phyloP scores from a whole-genome alignment of 1,139 yeast species.

The Blastobotrys petasosporus region DNA sequence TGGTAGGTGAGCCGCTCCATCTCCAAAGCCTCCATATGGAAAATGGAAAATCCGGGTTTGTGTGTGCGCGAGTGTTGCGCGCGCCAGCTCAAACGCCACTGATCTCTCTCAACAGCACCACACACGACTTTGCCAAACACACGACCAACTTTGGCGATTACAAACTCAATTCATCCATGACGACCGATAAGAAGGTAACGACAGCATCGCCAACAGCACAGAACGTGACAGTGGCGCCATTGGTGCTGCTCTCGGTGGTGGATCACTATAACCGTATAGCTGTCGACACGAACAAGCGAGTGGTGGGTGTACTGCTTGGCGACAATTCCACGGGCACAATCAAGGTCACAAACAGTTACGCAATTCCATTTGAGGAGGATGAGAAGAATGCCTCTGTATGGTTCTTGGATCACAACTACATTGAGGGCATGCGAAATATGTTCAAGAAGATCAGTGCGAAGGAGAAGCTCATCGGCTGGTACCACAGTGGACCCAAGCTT shows the following conservation, averaged over 20 bases:
- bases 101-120: too few species aligned
- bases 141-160: too few species aligned
- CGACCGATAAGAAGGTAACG: constrained; percentile 1
- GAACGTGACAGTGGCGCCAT: constrained; percentile 88
- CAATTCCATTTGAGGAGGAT: constrained; percentile 95
- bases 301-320: constrained; percentile 90
- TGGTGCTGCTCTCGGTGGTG: constrained; percentile 87
- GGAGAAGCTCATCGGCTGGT: constrained; percentile 96
- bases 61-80: too few species aligned
- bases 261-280: constrained; percentile 91
- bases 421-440: constrained; percentile 97
- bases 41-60: too few species aligned
- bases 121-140: too few species aligned
- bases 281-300: constrained; percentile 66
- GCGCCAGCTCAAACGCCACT: too few species aligned
- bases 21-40: too few species aligned
- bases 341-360: constrained; percentile 44
- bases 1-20: too few species aligned
- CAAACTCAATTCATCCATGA: too few species aligned
- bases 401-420: constrained; percentile 95
- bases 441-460: constrained; percentile 95
- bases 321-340: constrained; percentile 45
- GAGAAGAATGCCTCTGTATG: constrained; percentile 89
- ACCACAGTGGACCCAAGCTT: constrained; percentile 94
- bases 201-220: constrained; percentile 19